Percentiles rank a stretch among this genome's conserved stretches.
phyloP scores from a whole-genome alignment of 345 rosid species.

The Salix exigua region DNA sequence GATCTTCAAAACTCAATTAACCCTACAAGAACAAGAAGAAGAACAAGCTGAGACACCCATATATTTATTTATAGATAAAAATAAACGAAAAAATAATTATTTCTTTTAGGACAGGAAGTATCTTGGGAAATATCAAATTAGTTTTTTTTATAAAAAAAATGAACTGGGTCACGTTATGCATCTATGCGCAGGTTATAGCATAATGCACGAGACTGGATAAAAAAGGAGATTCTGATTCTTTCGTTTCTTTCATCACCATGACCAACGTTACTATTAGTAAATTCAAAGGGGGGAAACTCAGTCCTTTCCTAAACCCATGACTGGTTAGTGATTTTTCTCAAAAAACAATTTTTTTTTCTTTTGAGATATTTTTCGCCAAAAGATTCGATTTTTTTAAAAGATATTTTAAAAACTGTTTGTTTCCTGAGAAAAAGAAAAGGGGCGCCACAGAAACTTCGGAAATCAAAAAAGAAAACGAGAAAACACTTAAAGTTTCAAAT shows the following conservation, averaged over 20 bases:
- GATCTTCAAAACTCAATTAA: constrained; percentile 16
- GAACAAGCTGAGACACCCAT: not conserved
- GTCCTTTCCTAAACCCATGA: not conserved
- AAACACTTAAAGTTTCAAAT: not conserved
- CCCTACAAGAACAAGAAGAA: not conserved
- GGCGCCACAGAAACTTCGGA: not conserved
- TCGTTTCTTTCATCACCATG: not conserved
- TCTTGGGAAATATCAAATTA: not conserved
- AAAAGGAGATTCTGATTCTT: constrained; percentile 4
- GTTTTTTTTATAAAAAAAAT: not conserved
- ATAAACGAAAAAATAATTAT: no score
- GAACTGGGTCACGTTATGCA: not conserved
- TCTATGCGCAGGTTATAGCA: not conserved
- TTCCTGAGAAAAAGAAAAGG: not conserved
- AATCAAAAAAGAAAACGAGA: not conserved
- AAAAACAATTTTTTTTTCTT: no score
- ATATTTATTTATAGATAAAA: no score
- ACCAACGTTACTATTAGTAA: no score
- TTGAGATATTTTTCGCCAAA: not conserved
- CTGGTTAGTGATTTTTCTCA: not conserved
- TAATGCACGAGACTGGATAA: not conserved
- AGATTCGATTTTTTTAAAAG: not conserved
- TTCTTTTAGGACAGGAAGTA: not conserved
- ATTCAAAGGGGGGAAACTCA: not conserved
- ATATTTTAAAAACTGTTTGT: not conserved